These are phyloP conservation scores for Fomes fomentarius DNA, from an alignment of 1,284 basidiomycete species.

Conservation along the genomic window DNA sequence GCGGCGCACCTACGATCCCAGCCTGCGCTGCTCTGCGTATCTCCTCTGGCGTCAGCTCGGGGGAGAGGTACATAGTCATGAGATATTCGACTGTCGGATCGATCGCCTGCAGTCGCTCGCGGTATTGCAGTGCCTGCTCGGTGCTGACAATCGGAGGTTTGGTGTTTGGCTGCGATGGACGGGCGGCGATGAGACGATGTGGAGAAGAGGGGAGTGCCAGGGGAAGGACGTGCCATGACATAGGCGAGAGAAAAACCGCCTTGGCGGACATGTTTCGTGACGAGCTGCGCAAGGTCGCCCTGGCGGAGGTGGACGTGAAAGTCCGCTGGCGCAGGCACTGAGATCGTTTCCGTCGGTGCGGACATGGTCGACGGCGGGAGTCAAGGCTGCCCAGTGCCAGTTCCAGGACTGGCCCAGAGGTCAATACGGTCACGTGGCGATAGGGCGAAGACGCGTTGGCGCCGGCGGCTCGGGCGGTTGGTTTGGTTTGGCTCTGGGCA, in stretches of 20 bases:
- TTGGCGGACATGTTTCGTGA: constrained; percentile 87
- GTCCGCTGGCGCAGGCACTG: constrained; percentile 81
- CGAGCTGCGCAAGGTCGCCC: constrained; percentile 80
- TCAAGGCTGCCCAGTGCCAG: neutral
- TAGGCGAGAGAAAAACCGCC: constrained; percentile 94
- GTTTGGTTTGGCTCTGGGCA: constrained; percentile 19
- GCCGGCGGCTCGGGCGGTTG: constrained; percentile 15
- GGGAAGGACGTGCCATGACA: constrained; percentile 79
- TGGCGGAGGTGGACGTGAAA: constrained; percentile 98
- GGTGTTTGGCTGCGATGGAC: constrained; percentile 80
- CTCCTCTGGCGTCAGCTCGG: constrained; percentile 89
- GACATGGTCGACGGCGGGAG: constrained; percentile 8
- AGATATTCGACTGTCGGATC: constrained; percentile 86
- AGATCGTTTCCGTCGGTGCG: constrained; percentile 41
- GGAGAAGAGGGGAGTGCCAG: constrained; percentile 4
- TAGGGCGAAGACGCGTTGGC: constrained; percentile 20
- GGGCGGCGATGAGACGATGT: constrained; percentile 2
- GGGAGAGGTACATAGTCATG: constrained; percentile 95
- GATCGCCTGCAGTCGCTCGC: constrained; percentile 72
- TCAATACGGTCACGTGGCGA: constrained; percentile 27
- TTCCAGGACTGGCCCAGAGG: neutral
- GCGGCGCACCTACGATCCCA: constrained; percentile 74
- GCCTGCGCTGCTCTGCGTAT: constrained; percentile 85
- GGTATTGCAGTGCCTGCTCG: constrained; percentile 84
- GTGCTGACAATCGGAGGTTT: constrained; percentile 91